Evolutionary conservation across 2,329 filamentous ascomycete species (phyloP).

Genomic region (Scortechinia acanthostroma): DNA sequence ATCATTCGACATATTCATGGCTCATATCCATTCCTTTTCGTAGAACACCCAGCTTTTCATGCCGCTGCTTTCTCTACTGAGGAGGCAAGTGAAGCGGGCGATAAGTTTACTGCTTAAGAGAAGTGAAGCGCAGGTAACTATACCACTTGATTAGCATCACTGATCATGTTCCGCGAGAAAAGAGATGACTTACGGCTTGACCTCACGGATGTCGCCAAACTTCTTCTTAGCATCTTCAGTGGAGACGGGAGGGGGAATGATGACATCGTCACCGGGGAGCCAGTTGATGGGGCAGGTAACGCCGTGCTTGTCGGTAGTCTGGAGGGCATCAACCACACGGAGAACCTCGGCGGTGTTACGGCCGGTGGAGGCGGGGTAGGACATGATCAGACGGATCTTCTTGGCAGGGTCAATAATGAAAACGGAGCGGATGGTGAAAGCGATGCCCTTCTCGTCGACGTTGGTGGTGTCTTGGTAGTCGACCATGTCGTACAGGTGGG

Average conservation of each 20-base stretch:
- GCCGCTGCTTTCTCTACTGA: too few relatives aligned
- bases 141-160: background rate
- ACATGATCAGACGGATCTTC: slow-evolving; percentile 86
- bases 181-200: slow-evolving; percentile 71
- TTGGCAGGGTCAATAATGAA: slow-evolving; percentile 92
- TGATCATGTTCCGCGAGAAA: slow-evolving; percentile 49
- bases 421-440: slow-evolving; percentile 89
- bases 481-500: slow-evolving; percentile 73
- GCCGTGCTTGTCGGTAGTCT: slow-evolving; percentile 81
- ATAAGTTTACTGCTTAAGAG: background rate
- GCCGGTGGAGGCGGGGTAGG: slow-evolving; percentile 86
- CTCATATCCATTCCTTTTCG: background rate
- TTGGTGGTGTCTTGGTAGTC: slow-evolving; percentile 77
- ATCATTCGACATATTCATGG: too few relatives aligned
- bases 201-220: slow-evolving; percentile 69
- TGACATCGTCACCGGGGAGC: slow-evolving; percentile 82
- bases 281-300: slow-evolving; percentile 87
- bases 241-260: slow-evolving; percentile 76
- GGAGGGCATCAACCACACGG: slow-evolving; percentile 71
- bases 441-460: slow-evolving; percentile 74
- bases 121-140: slow-evolving; percentile 2
- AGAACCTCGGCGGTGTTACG: slow-evolving; percentile 75
- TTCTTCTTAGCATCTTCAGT: slow-evolving; percentile 81
- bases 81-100: too few relatives aligned
- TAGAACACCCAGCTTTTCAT: background rate